A percentile compares a stretch with the other conserved stretches of the same genome.
These are phyloP conservation scores for Talinum fruticosum DNA, from an alignment of 148 eudicot genomes.

Conservation along the genomic window DNA sequence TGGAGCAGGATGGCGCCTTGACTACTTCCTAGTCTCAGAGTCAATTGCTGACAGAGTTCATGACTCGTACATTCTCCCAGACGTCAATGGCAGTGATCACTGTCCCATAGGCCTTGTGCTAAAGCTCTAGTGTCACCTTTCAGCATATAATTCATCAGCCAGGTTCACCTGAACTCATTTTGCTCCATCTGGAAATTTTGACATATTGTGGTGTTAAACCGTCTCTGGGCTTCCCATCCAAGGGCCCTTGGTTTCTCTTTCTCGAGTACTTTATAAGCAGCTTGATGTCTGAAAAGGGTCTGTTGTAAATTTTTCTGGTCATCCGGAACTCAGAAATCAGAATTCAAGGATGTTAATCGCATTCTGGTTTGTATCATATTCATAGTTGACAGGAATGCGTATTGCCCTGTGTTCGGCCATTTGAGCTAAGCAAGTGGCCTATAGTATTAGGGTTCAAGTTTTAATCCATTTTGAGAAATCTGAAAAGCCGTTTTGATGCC, in stretches of 20 bases:
- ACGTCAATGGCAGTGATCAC: constrained; percentile 90
- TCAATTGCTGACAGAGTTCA: constrained; percentile 62
- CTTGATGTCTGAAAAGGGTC: not conserved
- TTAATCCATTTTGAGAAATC: not conserved
- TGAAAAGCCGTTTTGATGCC: not conserved
- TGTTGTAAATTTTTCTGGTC: not conserved
- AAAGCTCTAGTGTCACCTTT: constrained; percentile 31
- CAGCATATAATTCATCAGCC: not conserved
- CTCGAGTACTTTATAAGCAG: not conserved
- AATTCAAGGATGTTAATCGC: not conserved
- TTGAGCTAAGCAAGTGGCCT: too few species aligned
- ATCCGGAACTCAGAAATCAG: not conserved
- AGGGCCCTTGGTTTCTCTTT: not conserved
- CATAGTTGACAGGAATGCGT: not conserved
- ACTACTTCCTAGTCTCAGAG: constrained; percentile 79
- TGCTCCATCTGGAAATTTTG: not conserved
- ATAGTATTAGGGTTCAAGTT: too few species aligned
- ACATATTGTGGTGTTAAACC: not conserved
- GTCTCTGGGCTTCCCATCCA: not conserved
- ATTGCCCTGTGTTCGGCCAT: too few species aligned
- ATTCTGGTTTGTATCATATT: not conserved
- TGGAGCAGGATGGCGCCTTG: constrained; percentile 89
- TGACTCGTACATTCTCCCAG: constrained; percentile 88
- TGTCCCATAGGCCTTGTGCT: constrained; percentile 88
- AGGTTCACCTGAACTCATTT: not conserved